phyloP scores from a whole-genome alignment of 768 basidiomycete species.

The Amanita brunnescens region DNA sequence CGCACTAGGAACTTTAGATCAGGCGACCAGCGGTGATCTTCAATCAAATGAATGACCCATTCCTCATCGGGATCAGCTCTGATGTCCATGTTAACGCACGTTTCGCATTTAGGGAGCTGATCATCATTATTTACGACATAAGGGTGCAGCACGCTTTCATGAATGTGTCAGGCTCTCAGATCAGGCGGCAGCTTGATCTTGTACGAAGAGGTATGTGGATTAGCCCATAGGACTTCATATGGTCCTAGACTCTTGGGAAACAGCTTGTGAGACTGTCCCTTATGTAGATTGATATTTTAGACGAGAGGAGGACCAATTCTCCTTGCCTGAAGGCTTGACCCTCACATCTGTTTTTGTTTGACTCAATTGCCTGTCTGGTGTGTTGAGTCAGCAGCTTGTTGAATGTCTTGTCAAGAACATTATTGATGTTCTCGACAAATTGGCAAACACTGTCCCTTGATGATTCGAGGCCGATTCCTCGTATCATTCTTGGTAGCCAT shows the following conservation, averaged over 20 bases:
- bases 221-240: conserved; percentile 18
- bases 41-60: conserved; percentile 28
- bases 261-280: conserved; percentile 24
- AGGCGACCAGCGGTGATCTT: conserved; percentile 15
- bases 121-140: not conserved
- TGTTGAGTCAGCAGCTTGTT: conserved; percentile 24
- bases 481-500: not conserved
- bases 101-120: not conserved
- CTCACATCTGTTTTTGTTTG: conserved; percentile 16
- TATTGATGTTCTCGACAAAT: not conserved
- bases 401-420: conserved; percentile 11
- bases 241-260: conserved; percentile 31
- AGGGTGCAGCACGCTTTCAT: not conserved
- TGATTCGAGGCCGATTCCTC: not conserved
- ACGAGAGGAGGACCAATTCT: conserved; percentile 26
- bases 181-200: not conserved
- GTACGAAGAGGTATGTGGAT: not conserved
- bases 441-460: not conserved
- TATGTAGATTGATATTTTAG: conserved; percentile 26
- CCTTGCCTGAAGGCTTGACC: conserved; percentile 16
- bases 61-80: conserved; percentile 18
- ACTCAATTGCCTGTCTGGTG: conserved; percentile 18
- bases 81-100: not conserved
- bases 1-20: conserved; percentile 18
- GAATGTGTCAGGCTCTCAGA: not conserved